Base-by-base conservation (phyloP, 1,284 basidiomycete genomes). In the Coriolopsis trogii region DNA sequence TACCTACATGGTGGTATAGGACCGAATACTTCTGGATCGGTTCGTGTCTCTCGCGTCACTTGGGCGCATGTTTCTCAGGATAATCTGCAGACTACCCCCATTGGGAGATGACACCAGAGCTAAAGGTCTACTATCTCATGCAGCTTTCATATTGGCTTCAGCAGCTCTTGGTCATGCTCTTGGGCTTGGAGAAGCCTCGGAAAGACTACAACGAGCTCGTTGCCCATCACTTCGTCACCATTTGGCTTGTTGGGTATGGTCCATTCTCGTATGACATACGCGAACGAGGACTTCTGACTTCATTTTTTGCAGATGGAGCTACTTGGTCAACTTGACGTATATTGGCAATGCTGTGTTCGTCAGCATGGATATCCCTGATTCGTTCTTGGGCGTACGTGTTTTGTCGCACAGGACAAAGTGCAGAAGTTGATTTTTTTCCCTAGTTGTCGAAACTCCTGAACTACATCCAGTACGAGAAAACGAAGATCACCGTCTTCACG, bases 351-450 rank as follows among this genome's bases (percentile, higher is more conserved):
- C 94, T 2, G 84, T 99, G 23, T 98, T 91, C 64, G 81, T 96
- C 65, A 96, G 94, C 67, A 99, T 98, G 96, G 96, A 99, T 73
- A 81, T 96, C 28, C 94, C 95, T 3, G 96, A 99, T 67, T 74
- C 84, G 20, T 93, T 91, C 73, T 79, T 99, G 18, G 93, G 89
- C 20, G 92, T 93, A 56, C 61, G 88, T 40, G 7, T 43, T 6
- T 18, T 16, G 73, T 30, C 10, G n/a, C 16, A 21, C 10, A 30
- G 2, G 3, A 28, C n/a, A 30, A 4, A n/a, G n/a, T n/a, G n/a
- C 12, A 23, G 9, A 41, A 9, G 24, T 18, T 31, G 24, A 21
- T 15, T 15, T 5, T n/a, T 16, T 23, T 13, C 23, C 24, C 18
- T 6, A 16, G 21, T 30, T n/a, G 2, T 38, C 33, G 21, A 97